Evolutionary conservation across 1,284 basidiomycete species (phyloP), one percentile per base, ranked within the genome.

Genomic region (Cryptococcus depauperatus): DNA sequence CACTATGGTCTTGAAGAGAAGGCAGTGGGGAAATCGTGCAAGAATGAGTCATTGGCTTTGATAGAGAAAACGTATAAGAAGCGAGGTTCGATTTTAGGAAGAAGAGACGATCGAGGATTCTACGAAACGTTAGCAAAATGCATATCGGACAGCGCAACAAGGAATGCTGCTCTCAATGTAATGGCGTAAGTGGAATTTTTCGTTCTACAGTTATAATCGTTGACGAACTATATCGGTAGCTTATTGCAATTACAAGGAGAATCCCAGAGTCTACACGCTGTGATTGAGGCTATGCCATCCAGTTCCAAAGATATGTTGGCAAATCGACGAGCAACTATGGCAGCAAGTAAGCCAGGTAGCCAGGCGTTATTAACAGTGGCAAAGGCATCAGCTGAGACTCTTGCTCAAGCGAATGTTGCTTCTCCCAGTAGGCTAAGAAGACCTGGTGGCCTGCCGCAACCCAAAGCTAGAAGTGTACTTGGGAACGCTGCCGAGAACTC

Each of bases 1-100:
- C 87, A 93, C 37, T 79, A 90, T 60, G 67, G 67, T 2, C 47
- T 68, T 22, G 67, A 69, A 40, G 66, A 69, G 51, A 69, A 69
- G 47, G 49, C 56, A 3, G 58, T 63, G 0, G 66, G 66, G 23
- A 69, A 66, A 53, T 65, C 64, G 18, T 63, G 62, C 50, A 66
- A 65, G 56, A 69, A 69, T 42, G 66, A 69, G 37, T 59, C 59
- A 1, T 49, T 69, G 5, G 48, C 55, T 13, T 52, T 69, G 30
- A 69, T 69, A 44, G 66, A 69, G 43, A 63, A 62, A 48, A 59
- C 66, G 3, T 69, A 66, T 49, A 55, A 56, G 43, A 66, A 64
- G 46, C 54, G 66, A 48, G 66, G 66, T 9, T 59, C 56, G 10
- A 64, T 69, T 22, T 42, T 69, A 37, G 51, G 64, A 37, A 58